A percentile compares a stretch with the other conserved stretches of the same genome.
Evolutionary conservation across 176 grass and related monocot genomes (phyloP).

Genomic region (Hsuehochloa calcarea): DNA sequence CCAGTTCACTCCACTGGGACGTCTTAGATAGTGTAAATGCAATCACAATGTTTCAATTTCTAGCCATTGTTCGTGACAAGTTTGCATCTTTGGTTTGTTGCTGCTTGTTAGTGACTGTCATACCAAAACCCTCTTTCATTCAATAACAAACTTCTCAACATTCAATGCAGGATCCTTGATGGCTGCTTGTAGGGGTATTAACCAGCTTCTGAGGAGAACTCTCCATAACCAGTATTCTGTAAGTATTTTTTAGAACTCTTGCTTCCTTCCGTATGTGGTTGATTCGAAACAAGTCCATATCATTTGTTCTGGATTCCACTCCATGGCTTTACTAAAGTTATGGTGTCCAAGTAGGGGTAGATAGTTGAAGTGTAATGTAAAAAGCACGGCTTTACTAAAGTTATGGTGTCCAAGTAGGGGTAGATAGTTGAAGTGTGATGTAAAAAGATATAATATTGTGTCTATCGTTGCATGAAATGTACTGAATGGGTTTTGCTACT

Average conservation of each 20-base stretch:
- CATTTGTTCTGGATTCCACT: not conserved
- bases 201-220: conserved; percentile 72
- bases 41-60: not conserved
- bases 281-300: not conserved
- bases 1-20: not conserved
- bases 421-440: not conserved
- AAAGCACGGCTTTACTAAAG: not conserved
- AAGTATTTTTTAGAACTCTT: conserved; percentile 28
- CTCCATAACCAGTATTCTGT: conserved; percentile 62
- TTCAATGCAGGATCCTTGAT: conserved; percentile 41
- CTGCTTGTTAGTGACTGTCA: not conserved
- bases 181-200: conserved; percentile 61
- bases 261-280: not conserved
- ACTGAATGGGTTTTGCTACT: not conserved
- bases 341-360: not conserved
- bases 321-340: not conserved
- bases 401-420: not conserved
- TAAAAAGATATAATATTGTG: not conserved
- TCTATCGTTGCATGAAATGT: not conserved
- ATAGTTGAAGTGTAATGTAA: not conserved
- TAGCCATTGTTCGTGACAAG: not conserved
- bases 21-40: not conserved
- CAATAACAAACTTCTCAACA: not conserved
- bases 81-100: not conserved
- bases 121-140: not conserved